A percentile compares a stretch with the other conserved stretches of the same genome.
Evolutionary conservation across 139 green algal species (phyloP).

Genomic region (Coccomyxa sp.): DNA sequence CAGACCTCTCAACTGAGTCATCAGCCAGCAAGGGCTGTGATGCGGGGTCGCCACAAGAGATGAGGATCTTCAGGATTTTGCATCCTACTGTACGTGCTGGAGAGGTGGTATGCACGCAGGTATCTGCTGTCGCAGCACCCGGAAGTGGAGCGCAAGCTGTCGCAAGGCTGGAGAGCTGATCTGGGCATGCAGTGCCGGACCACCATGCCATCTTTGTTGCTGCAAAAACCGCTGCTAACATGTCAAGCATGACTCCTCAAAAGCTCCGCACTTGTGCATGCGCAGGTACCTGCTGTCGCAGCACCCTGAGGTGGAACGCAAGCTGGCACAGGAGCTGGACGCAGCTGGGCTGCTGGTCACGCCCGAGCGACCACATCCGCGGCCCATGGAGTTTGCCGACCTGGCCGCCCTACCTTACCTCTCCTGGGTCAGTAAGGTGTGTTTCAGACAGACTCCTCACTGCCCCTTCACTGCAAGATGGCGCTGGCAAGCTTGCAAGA

Average conservation of each 20-base stretch:
- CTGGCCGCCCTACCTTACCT: slow-evolving; percentile 10
- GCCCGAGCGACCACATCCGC: background rate
- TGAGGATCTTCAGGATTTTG: too few species aligned
- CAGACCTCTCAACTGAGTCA: too few species aligned
- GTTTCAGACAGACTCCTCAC: background rate
- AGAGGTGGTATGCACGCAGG: background rate
- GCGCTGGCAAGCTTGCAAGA: background rate
- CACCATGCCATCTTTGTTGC: too few species aligned
- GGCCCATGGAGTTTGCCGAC: slow-evolving; percentile 6
- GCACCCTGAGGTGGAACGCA: slow-evolving; percentile 12
- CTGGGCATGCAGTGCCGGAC: too few species aligned
- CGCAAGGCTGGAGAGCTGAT: too few species aligned
- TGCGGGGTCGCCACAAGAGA: too few species aligned
- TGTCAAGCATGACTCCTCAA: too few species aligned
- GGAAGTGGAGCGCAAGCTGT: slow-evolving; percentile 12
- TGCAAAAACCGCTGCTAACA: too few species aligned
- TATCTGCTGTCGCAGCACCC: slow-evolving; percentile 24
- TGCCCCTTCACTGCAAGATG: background rate
- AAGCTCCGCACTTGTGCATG: too few species aligned
- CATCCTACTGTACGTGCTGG: too few species aligned
- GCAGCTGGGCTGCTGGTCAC: slow-evolving; percentile 14
- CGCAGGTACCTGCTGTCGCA: slow-evolving; percentile 18
- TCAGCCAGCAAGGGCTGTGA: too few species aligned
- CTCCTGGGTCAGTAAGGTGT: slow-evolving; percentile 11
- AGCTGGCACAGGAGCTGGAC: slow-evolving; percentile 15